Percentiles rank a stretch among this genome's conserved stretches.
Conservation (phyloP, 1,284 basidiomycete species). For the Sparassis latifolia region DNA sequence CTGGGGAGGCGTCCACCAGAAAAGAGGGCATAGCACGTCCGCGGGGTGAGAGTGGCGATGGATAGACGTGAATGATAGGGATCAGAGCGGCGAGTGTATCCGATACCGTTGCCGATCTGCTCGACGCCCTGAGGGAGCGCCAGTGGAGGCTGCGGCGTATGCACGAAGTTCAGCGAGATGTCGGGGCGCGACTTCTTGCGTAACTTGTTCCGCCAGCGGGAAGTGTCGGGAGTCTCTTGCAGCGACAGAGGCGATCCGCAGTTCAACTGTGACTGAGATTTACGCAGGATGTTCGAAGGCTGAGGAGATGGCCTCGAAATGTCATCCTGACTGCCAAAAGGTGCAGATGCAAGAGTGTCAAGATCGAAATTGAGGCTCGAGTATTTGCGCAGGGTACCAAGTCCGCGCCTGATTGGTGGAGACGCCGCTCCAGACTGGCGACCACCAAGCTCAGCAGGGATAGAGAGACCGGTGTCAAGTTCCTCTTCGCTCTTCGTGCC, state of each 20-base stretch:
- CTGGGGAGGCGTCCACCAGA: conserved; percentile 8
- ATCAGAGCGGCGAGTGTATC: conserved; percentile 32
- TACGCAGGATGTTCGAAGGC: conserved; percentile 3
- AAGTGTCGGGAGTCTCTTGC: conserved; percentile 8
- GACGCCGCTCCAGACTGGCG: neutral
- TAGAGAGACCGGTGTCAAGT: conserved; percentile 2
- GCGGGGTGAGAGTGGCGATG: conserved; percentile 16
- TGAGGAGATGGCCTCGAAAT: conserved; percentile 3
- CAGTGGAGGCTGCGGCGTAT: conserved; percentile 8
- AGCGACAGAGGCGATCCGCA: conserved; percentile 27
- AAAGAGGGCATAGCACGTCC: conserved; percentile 20
- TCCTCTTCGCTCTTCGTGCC: neutral
- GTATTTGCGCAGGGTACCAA: conserved; percentile 22
- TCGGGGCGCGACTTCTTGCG: conserved; percentile 28
- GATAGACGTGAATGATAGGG: conserved; percentile 12
- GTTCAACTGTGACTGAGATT: conserved; percentile 12
- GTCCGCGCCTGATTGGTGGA: conserved; percentile 5
- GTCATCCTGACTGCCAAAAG: conserved; percentile 1
- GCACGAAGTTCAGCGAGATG: conserved; percentile 17
- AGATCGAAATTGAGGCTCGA: conserved; percentile 28
- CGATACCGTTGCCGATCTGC: conserved; percentile 50
- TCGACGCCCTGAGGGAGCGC: conserved; percentile 40
- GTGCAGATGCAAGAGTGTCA: conserved; percentile 23
- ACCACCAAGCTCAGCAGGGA: conserved; percentile 9
- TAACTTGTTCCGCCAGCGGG: conserved; percentile 31